A percentile compares a stretch with the other conserved stretches of the same genome.
These are phyloP conservation scores for Abortiporus biennis DNA, from an alignment of 1,284 basidiomycete genomes.

Conservation along the genomic window DNA sequence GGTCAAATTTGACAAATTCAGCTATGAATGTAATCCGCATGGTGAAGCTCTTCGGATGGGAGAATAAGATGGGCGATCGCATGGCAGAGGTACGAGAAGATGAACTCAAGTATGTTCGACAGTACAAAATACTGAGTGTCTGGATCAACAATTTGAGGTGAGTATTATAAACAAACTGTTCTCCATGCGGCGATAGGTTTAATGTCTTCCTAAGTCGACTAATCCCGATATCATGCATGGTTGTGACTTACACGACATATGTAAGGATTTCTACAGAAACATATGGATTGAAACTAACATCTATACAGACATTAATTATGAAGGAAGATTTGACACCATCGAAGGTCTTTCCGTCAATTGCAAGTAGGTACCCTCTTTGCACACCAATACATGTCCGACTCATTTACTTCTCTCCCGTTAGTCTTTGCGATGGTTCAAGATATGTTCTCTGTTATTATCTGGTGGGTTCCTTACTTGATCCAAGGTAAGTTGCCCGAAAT, in stretches of 20 bases:
- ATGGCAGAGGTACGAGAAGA: conserved; percentile 45
- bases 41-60: conserved; percentile 57
- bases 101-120: conserved; percentile 46
- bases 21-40: conserved; percentile 41
- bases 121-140: conserved; percentile 33
- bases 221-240: conserved; percentile 64
- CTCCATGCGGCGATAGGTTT: too few species aligned
- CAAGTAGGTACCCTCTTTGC: conserved; percentile 23
- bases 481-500: conserved; percentile 20
- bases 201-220: conserved; percentile 39
- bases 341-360: conserved; percentile 35
- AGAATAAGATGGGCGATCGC: conserved; percentile 36
- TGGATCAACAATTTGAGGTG: conserved; percentile 36
- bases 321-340: conserved; percentile 29
- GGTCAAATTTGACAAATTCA: conserved; percentile 12
- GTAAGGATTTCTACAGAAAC: conserved; percentile 20
- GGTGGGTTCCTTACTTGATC: conserved; percentile 23
- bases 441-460: conserved; percentile 24
- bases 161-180: too few species aligned
- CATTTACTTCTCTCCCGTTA: conserved; percentile 8
- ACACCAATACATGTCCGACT: too few species aligned
- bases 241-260: conserved; percentile 64
- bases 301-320: conserved; percentile 29
- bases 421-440: conserved; percentile 31
- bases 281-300: too few species aligned